Percentiles rank a stretch among this genome's conserved stretches.
phyloP scores from a whole-genome alignment of 2,329 filamentous ascomycete genomes.

The Botrytis elliptica region DNA sequence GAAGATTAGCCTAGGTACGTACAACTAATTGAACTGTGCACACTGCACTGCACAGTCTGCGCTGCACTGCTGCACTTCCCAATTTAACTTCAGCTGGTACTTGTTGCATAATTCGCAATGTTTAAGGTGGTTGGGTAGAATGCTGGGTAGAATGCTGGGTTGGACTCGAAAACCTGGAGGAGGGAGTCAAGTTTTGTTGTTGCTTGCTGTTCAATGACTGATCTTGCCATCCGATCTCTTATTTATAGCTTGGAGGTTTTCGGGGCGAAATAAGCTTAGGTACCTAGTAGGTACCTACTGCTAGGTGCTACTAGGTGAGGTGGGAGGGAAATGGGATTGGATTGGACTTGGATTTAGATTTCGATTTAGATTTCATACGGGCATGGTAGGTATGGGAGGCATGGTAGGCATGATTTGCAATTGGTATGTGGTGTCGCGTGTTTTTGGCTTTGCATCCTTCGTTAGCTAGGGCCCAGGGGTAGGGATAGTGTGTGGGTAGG shows the following conservation, averaged over 20 bases:
- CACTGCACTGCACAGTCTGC: background rate
- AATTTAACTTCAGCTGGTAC: slow-evolving; percentile 2
- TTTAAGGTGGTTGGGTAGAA: background rate
- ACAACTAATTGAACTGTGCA: slow-evolving; percentile 4
- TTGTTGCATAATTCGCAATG: slow-evolving; percentile 4
- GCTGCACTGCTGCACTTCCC: background rate
- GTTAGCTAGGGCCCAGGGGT: background rate
- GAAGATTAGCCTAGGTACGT: slow-evolving; percentile 4
- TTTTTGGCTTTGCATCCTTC: background rate
- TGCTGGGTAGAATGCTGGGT: background rate
- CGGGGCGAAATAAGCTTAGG: background rate
- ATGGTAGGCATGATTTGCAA: background rate
- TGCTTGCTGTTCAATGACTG: background rate
- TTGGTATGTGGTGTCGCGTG: background rate
- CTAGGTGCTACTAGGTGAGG: background rate
- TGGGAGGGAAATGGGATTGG: background rate
- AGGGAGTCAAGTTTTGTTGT: background rate
- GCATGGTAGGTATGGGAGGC: background rate
- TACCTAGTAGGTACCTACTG: too few relatives aligned
- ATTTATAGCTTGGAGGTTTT: background rate
- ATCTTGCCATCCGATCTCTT: background rate
- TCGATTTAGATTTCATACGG: too few relatives aligned
- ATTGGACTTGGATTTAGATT: background rate
- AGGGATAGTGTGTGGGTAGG: background rate
- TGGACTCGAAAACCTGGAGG: background rate